Base-by-base conservation (phyloP, 768 basidiomycete species). In the Leccinum pellstonianum region DNA sequence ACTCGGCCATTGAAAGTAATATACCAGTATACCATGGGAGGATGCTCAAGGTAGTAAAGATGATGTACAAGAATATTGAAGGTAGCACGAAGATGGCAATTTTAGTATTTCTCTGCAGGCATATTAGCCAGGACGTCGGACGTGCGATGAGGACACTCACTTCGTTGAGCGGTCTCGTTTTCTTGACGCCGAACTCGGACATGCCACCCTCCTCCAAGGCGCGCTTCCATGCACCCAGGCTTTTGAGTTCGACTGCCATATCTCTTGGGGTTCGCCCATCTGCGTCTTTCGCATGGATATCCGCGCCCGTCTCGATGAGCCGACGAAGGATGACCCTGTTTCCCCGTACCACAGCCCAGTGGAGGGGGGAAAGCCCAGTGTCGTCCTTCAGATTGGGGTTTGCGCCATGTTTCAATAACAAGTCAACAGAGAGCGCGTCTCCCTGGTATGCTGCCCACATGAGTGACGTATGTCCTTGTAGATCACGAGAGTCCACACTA, bases 391-490 rank as follows among this genome's bases (percentile, higher is more conserved):
- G 73, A 59, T 86, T 86, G 1, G 88, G 80, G 59, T 86, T 90
- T 2, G 97, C 95, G 3, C 93, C 93, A 64, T 95, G 92, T 57
- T 87, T 84, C 54, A 99, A 81, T 46, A 99, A 76, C 50, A 98
- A 74, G 63, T 98, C 95, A 5, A 98, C 95, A 3, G 91, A 93
- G 35, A 98, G 83, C 2, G 94, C 95, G 69, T 99, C 97, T 50
- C 97, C 97, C 72, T 99, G 97, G 74, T 98, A 99, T 9, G 94
- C 93, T 5, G 97, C 97, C 97, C 97, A 99, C 93, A 98, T 97
- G 53, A 98, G 81, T 0, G 92, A 82, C 0, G 96, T 97, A 70
- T 98, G 97, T 0, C 97, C 97, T 67, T 93, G 90, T 1, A 87
- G 80, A 73, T 99, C 97, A 43, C 87, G 83, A 51, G 89, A 88